Base-by-base conservation (phyloP, 2,329 filamentous ascomycete species). In the Botryotinia narcissicola region DNA sequence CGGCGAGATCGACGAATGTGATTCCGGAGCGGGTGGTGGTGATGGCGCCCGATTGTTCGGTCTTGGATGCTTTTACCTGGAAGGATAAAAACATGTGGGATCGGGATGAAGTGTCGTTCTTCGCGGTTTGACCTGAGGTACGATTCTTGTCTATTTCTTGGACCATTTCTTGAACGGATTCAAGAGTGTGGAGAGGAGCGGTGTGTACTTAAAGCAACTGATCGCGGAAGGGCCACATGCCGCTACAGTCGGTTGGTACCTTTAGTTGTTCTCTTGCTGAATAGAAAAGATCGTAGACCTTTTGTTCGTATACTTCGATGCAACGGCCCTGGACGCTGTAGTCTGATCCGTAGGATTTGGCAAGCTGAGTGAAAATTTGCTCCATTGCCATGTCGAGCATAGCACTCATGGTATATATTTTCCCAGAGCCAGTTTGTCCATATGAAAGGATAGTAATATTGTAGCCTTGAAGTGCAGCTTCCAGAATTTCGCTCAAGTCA, bases 401-500 rank as follows among this genome's bases (percentile, higher is more conserved):
- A 0, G 91, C 92, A 12, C 93, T 96, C 96, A 99, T 99, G 8
- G 96, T 98, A 81, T 92, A 93, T 0, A 96, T 99, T 86, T 99
- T 99, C 74, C 96, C 96, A 25, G 95, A 96, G 6, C 96, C 96
- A 0, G 96, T 99, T 82, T 99, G 96, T 61, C 96, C 96, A 80
- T 99, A 99, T 81, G 95, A 98, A 84, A 99, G 97, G 76, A 99
- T 98, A 83, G 95, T 98, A 67, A 99, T 96, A 78, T 98, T 98
- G 85, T 97, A 99, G 1, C 96, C 96, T 80, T 99, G 96, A 54
- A 98, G 87, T 0, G 96, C 96, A 78, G 93, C 97, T 83, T 99
- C 96, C 1, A 99, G 95, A 48, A 99, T 88, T 81, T 99, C 96
- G 73, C 94, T 96, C 80, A 98, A 98, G 81, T 98, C 96, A 72